Percentiles rank a stretch among this genome's conserved stretches.
Conservation (phyloP, 176 grass and related monocot species). For the Raddia distichophylla region DNA sequence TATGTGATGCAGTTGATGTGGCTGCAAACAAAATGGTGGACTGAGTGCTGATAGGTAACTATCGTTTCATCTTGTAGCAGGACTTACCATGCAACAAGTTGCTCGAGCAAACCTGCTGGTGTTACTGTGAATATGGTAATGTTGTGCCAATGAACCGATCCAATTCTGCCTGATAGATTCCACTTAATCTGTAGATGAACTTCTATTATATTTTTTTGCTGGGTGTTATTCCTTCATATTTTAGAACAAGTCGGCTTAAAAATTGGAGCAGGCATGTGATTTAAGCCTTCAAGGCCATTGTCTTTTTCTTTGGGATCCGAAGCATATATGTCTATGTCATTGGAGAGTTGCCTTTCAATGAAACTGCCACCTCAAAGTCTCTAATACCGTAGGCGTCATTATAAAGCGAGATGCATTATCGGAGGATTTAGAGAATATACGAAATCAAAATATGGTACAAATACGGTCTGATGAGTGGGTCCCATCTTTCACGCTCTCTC, state of each 20-base stretch:
- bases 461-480: no score
- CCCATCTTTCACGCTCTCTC: no score
- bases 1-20: neutral
- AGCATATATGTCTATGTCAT: no score
- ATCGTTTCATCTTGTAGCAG: slow-evolving; percentile 10
- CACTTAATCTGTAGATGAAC: neutral
- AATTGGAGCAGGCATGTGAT: neutral
- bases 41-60: neutral
- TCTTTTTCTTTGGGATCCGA: no score
- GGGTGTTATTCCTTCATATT: neutral
- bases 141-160: neutral
- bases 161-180: neutral
- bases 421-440: no score
- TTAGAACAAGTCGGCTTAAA: neutral
- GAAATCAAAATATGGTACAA: no score
- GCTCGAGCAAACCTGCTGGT: neutral
- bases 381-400: no score
- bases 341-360: no score
- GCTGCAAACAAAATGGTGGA: neutral
- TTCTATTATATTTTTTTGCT: neutral
- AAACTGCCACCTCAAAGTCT: no score
- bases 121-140: slow-evolving; percentile 37
- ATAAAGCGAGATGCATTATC: no score
- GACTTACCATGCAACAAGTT: neutral
- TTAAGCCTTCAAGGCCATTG: neutral